A percentile compares a stretch with the other conserved stretches of the same genome.
These are phyloP conservation scores for Ascoidea asiatica DNA, from an alignment of 805 yeast genomes.

Conservation along the genomic window DNA sequence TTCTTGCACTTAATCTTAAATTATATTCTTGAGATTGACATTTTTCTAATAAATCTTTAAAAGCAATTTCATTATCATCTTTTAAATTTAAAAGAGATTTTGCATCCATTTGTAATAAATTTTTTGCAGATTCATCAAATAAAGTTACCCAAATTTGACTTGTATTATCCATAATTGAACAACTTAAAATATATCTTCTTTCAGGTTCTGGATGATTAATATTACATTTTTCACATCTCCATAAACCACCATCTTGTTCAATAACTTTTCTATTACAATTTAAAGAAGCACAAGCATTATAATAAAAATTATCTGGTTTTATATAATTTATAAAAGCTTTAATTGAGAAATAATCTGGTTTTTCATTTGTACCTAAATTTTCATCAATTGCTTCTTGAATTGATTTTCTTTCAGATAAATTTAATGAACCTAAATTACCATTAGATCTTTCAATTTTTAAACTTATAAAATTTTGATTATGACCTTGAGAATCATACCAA, in stretches of 20 bases:
- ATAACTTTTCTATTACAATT: conserved; percentile 78
- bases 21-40: conserved; percentile 55
- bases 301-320: conserved; percentile 65
- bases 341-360: conserved; percentile 63
- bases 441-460: conserved; percentile 39
- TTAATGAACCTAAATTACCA: conserved; percentile 19
- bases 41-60: conserved; percentile 29
- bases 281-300: conserved; percentile 76
- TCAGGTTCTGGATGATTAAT: conserved; percentile 52
- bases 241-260: conserved; percentile 57
- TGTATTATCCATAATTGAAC: conserved; percentile 64
- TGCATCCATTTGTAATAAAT: conserved; percentile 50
- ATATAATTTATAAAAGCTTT: conserved; percentile 66
- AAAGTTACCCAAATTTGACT: conserved; percentile 79
- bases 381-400: conserved; percentile 53
- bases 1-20: conserved; percentile 71
- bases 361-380: conserved; percentile 60
- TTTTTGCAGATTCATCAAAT: conserved; percentile 74
- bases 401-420: conserved; percentile 46
- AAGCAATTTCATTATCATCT: conserved; percentile 24
- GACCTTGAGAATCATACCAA: conserved; percentile 84
- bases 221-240: conserved; percentile 94
- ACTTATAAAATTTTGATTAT: conserved; percentile 43
- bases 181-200: conserved; percentile 69
- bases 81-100: conserved; percentile 42